Base-by-base conservation (phyloP, 805 yeast species). In the Gaillardinia entomophila region DNA sequence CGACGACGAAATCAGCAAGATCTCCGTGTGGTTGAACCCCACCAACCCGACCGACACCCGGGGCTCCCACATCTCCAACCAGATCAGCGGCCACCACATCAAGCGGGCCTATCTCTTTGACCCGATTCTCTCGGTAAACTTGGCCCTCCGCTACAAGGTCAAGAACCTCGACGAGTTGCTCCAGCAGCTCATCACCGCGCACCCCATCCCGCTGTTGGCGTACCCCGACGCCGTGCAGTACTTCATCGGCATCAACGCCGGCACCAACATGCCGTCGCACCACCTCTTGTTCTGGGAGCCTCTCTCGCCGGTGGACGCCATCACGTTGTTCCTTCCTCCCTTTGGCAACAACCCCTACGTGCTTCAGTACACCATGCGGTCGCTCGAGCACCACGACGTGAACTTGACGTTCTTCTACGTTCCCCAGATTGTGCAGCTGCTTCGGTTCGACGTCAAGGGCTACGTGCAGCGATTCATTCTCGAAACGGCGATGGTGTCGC, bases 371-470 rank as follows among this genome's bases (percentile, higher is more conserved):
- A 82, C 95, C 11, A 82, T 90, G 82, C 71, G 95, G 45, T 83
- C 97, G 0, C 63, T 92, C 41, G 96, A 88, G 54, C 71, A 78
- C 14, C 95, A 86, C 48, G 95, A 87, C 48, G 87, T 86, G 24
- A 82, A 84, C 46, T 62, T 82, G 40, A 86, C 96, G 0, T 92
- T 94, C 64, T 92, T 94, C 56, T 92, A 94, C 51, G 97, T 92
- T 33, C 99, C 99, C 2, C 98, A 92, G 55, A 87, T 92, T 57
- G 98, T 92, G 14, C 99, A 92, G 60, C 73, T 86, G 41, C 68
- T 92, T 45, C 73, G 97, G 42, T 81, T 80, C 53, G 98, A 92
- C 53, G 58, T 59, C 8, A 65, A 75, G 28, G 97, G 97, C 1
- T 89, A 87, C 47, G 94, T 90, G 28, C 87, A 85, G 46, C 73